Conservation (phyloP, 305 asterid genomes). For the Ilex paraguariensis region DNA sequence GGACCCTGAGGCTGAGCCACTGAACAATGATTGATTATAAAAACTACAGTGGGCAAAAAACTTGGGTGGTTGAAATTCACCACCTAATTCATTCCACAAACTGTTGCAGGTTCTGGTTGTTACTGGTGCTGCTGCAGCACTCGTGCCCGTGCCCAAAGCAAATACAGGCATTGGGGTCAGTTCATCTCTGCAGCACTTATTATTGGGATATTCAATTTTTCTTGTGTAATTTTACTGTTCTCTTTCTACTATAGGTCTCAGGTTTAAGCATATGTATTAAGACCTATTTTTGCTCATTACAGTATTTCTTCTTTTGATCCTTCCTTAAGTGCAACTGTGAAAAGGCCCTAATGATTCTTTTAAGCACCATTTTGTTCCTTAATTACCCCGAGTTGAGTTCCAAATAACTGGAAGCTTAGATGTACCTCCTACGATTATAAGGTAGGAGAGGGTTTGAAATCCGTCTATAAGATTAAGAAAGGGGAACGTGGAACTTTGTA, state of each 20-base stretch:
- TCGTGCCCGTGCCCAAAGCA: constrained; percentile 1
- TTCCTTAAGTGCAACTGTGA: too few relatives aligned
- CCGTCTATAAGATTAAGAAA: too few relatives aligned
- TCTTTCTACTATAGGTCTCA: constrained; percentile 13
- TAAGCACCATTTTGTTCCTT: too few relatives aligned
- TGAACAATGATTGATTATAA: constrained; percentile 43
- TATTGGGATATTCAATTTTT: constrained; percentile 15
- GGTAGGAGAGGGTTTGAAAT: too few relatives aligned
- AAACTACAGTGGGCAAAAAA: background rate
- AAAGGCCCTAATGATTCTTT: too few relatives aligned
- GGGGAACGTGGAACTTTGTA: too few relatives aligned
- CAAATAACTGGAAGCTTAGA: too few relatives aligned
- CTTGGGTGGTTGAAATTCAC: constrained; percentile 15
- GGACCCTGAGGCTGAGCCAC: constrained; percentile 49
- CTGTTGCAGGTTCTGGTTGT: constrained; percentile 23
- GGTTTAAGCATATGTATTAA: constrained; percentile 9
- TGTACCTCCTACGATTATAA: too few relatives aligned
- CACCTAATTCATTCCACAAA: constrained; percentile 21
- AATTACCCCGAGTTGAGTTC: too few relatives aligned
- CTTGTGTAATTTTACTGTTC: constrained; percentile 15
- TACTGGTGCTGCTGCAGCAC: constrained; percentile 8
- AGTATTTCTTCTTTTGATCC: constrained; percentile 5
- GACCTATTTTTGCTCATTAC: constrained; percentile 20
- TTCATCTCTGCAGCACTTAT: constrained; percentile 18
- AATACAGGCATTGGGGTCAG: constrained; percentile 9